phyloP scores from a whole-genome alignment of 768 basidiomycete genomes.

The Mycena alexandri region DNA sequence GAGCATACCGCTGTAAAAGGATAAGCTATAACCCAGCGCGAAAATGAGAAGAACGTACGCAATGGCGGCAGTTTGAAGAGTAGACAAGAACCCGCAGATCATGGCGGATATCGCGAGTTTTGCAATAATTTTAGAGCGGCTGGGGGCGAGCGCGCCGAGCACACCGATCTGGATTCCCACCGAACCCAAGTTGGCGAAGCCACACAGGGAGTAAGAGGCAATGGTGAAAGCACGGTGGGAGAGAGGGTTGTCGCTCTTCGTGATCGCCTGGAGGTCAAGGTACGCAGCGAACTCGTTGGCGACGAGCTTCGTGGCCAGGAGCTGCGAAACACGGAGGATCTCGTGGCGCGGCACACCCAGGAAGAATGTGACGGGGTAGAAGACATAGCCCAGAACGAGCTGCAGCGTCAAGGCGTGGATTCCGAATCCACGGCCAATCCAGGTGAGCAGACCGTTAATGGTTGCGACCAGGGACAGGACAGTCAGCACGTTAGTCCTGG shows the following conservation, averaged over 20 bases:
- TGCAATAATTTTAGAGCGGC: conserved; percentile 78
- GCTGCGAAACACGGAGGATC: conserved; percentile 82
- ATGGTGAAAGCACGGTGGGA: conserved; percentile 84
- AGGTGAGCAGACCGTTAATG: conserved; percentile 89
- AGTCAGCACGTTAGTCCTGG: conserved; percentile 85
- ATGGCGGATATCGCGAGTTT: conserved; percentile 76
- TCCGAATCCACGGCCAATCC: conserved; percentile 89
- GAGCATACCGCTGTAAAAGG: conserved; percentile 58
- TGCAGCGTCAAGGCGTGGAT: conserved; percentile 87
- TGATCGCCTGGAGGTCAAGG: conserved; percentile 65
- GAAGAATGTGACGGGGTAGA: conserved; percentile 91
- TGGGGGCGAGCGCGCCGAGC: conserved; percentile 75
- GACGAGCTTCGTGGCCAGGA: conserved; percentile 89
- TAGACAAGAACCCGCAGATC: conserved; percentile 77
- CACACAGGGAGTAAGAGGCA: conserved; percentile 89
- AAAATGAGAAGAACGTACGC: conserved; percentile 55
- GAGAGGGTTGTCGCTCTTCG: conserved; percentile 62
- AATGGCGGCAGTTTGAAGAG: conserved; percentile 70
- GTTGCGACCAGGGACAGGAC: conserved; percentile 84
- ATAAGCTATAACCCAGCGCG: conserved; percentile 43
- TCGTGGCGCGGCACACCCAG: conserved; percentile 83
- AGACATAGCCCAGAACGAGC: conserved; percentile 87
- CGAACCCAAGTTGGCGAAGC: conserved; percentile 90
- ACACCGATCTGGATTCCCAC: conserved; percentile 91
- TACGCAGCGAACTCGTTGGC: conserved; percentile 92